Conservation (phyloP, 2,329 filamentous ascomycete genomes). For the Phaeomoniella chlamydospora region DNA sequence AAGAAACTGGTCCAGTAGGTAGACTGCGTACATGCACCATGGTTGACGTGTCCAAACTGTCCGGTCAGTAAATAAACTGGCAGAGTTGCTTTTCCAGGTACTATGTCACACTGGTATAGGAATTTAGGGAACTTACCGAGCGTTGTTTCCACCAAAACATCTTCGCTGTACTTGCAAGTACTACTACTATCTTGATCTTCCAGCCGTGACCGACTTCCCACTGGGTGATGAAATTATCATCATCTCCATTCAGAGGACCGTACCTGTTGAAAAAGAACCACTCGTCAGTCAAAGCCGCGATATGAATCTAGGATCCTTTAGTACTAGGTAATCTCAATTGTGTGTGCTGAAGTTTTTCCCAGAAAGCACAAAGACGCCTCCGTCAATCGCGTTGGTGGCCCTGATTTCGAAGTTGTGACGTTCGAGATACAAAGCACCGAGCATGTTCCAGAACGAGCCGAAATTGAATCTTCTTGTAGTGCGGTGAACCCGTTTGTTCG, state of each 20-base stretch:
- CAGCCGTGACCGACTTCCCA: constrained; percentile 35
- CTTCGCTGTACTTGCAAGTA: constrained; percentile 36
- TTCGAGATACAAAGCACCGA: constrained; percentile 44
- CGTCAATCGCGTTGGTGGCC: constrained; percentile 41
- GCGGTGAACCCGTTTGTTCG: constrained; percentile 38
- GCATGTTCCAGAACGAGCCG: constrained; percentile 33
- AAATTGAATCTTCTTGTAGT: constrained; percentile 10
- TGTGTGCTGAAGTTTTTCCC: constrained; percentile 38
- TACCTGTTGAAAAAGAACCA: constrained; percentile 30
- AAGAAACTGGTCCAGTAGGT: constrained; percentile 36
- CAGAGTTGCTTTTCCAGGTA: constrained; percentile 41
- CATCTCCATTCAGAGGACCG: constrained; percentile 37
- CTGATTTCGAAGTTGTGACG: constrained; percentile 49
- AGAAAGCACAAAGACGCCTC: constrained; percentile 44
- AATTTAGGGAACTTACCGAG: constrained; percentile 38
- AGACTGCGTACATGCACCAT: constrained; percentile 43
- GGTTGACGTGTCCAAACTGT: constrained; percentile 28
- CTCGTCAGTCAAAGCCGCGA: constrained; percentile 41
- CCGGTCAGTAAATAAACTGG: constrained; percentile 26
- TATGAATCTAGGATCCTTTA: no score
- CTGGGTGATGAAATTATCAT: constrained; percentile 49
- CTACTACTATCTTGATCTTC: constrained; percentile 38
- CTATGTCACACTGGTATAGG: constrained; percentile 36
- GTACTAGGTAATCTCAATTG: no score
- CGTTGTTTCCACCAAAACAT: constrained; percentile 36